phyloP scores from a whole-genome alignment of 2,329 filamentous ascomycete species.

The Fusarium abutilonis region DNA sequence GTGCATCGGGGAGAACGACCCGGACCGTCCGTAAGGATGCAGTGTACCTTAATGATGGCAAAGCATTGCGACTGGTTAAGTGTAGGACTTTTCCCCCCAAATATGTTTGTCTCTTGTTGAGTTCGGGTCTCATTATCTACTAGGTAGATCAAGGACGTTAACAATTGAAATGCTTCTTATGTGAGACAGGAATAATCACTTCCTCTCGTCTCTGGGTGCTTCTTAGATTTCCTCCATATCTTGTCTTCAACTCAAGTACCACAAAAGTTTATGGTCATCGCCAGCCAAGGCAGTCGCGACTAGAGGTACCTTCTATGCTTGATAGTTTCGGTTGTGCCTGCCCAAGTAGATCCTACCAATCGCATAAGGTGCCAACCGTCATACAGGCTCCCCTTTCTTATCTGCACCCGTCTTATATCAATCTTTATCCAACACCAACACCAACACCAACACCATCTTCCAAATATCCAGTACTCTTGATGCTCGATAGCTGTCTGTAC shows the following conservation, averaged over 20 bases:
- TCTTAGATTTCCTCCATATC: no score
- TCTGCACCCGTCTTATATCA: background rate
- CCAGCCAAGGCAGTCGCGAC: conserved; percentile 12
- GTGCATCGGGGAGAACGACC: conserved; percentile 21
- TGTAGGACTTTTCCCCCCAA: no score
- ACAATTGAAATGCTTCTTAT: background rate
- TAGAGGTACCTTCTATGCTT: background rate
- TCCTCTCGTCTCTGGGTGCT: no score
- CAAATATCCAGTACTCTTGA: background rate
- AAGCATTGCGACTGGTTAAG: no score
- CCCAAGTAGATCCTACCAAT: conserved; percentile 11
- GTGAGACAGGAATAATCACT: no score
- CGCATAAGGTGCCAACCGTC: background rate
- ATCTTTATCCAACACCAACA: background rate
- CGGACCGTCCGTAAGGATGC: conserved; percentile 12
- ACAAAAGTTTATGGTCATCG: background rate
- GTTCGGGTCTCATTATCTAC: background rate
- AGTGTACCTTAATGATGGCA: background rate
- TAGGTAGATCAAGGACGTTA: background rate
- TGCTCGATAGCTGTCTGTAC: background rate
- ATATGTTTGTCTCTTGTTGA: background rate
- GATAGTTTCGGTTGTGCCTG: background rate
- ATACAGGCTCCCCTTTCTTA: conserved; percentile 13
- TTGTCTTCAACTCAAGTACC: no score
- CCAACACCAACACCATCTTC: background rate